phyloP scores from a whole-genome alignment of 2,329 filamentous ascomycete genomes.

The Lecanicillium sp. region DNA sequence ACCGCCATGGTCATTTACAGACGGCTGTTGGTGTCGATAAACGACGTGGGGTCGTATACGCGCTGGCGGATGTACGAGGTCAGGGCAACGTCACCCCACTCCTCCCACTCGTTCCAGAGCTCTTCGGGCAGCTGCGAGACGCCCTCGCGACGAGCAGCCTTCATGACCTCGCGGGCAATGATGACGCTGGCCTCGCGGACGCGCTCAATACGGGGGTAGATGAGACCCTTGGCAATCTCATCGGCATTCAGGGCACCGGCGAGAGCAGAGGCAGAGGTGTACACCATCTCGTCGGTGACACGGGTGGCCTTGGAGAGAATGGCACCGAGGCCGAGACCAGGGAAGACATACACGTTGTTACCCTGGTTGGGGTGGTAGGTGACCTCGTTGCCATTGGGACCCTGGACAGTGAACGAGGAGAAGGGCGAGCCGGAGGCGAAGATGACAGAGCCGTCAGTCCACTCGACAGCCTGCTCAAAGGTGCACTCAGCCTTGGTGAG shows the following conservation, averaged over 20 bases:
- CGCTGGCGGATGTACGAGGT: slow-evolving; percentile 53
- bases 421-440: slow-evolving; percentile 97
- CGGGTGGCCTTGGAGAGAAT: slow-evolving; percentile 84
- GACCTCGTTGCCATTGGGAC: slow-evolving; percentile 47
- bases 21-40: slow-evolving; percentile 29
- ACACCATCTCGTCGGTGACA: slow-evolving; percentile 94
- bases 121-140: slow-evolving; percentile 64
- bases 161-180: slow-evolving; percentile 89
- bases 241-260: slow-evolving; percentile 71
- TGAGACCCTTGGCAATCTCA: slow-evolving; percentile 74
- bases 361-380: slow-evolving; percentile 78
- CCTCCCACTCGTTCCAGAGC: slow-evolving; percentile 67
- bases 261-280: slow-evolving; percentile 80
- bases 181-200: slow-evolving; percentile 84
- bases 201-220: slow-evolving; percentile 87
- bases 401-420: slow-evolving; percentile 62
- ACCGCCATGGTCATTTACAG: slow-evolving; percentile 20
- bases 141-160: slow-evolving; percentile 76
- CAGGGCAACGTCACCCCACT: slow-evolving; percentile 60
- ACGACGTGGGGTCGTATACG: slow-evolving; percentile 53
- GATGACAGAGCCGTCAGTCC: slow-evolving; percentile 86
- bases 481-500: slow-evolving; percentile 96
- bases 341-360: slow-evolving; percentile 91
- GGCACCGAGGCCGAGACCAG: slow-evolving; percentile 86
- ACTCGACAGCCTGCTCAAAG: slow-evolving; percentile 84